Base-by-base conservation (phyloP, 2,329 filamentous ascomycete species). In the Cadophora gregata region DNA sequence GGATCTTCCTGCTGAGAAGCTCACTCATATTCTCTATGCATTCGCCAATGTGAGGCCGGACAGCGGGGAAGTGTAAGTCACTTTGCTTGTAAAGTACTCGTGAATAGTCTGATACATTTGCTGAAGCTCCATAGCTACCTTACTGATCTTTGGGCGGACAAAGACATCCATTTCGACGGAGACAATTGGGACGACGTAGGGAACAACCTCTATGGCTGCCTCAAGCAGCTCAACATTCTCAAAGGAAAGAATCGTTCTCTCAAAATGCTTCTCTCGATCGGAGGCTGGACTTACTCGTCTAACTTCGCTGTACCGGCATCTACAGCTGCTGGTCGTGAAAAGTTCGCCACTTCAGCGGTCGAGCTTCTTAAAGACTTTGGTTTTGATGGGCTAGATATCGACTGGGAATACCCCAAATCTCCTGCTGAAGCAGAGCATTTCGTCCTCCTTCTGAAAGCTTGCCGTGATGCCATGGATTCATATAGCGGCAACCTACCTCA, bases 271-370 rank as follows among this genome's bases (percentile, higher is more conserved):
- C 85, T 97, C 4, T 93, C 90, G 63, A 92, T 97, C 69, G 94
- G 94, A 68, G 95, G 95, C 60, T 97, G 93, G 93, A 97, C 93
- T 0, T 97, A 97, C 78, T 92, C 90, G 69, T 82, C 86, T 78
- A 96, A 97, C 80, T 96, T 97, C 79, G 85, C 86, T n/a, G 81
- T 80, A 31, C 91, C 93, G 0, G 90, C 90, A 0, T 91, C 90
- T 50, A 93, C 91, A 0, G 82, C 87, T 0, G 79, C 85, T 27
- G 93, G 93, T 9, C 86, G 93, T 8, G 81, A 83, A 33, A 84
- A 77, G 0, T 97, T 97, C 79, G 94, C 93, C 9, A 81, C 85
- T 60, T 88, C 86, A 31, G 90, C 92, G 38, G 90, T 97, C 0
- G 84, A 88, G 25, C 81, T 97, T 42, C 83, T 98, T 73, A 90